Percentiles rank a stretch among this genome's conserved stretches.
phyloP scores from a whole-genome alignment of 169 alveolate species.

The Plasmodium fragile region DNA sequence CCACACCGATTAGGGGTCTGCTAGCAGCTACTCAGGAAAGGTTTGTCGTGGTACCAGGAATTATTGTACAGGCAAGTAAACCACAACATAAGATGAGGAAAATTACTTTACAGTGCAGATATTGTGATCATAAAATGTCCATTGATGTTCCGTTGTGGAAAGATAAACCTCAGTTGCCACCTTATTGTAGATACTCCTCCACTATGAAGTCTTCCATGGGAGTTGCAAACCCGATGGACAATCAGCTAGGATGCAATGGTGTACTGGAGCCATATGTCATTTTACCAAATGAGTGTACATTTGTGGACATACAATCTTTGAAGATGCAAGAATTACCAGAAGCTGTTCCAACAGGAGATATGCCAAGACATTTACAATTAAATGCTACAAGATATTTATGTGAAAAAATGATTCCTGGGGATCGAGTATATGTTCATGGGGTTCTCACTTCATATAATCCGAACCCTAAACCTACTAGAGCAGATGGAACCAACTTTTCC shows the following conservation, averaged over 20 bases:
- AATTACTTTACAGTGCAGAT: slow-evolving; percentile 90
- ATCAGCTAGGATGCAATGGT: slow-evolving; percentile 83
- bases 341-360: slow-evolving; percentile 94
- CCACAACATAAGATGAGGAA: slow-evolving; percentile 90
- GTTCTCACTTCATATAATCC: slow-evolving; percentile 87
- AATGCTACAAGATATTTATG: slow-evolving; percentile 93
- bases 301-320: slow-evolving; percentile 95
- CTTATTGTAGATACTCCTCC: slow-evolving; percentile 84
- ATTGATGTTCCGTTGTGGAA: slow-evolving; percentile 93
- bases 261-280: slow-evolving; percentile 92
- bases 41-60: slow-evolving; percentile 95
- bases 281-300: slow-evolving; percentile 95
- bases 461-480: slow-evolving; percentile 57
- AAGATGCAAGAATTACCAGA: slow-evolving; percentile 99
- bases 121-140: slow-evolving; percentile 92
- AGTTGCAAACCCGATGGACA: slow-evolving; percentile 77
- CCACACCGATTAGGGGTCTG: slow-evolving; percentile 83
- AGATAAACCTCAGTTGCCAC: slow-evolving; percentile 86
- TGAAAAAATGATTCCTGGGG: slow-evolving; percentile 97
- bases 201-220: slow-evolving; percentile 82
- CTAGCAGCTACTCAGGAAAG: slow-evolving; percentile 89
- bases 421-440: slow-evolving; percentile 96
- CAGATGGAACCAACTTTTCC: slow-evolving; percentile 80
- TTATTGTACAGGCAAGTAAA: slow-evolving; percentile 94
- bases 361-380: slow-evolving; percentile 92